Evolutionary conservation across 2,329 filamentous ascomycete species (phyloP), one percentile per base, ranked within the genome.

Genomic region (Epichloe uncinata): DNA sequence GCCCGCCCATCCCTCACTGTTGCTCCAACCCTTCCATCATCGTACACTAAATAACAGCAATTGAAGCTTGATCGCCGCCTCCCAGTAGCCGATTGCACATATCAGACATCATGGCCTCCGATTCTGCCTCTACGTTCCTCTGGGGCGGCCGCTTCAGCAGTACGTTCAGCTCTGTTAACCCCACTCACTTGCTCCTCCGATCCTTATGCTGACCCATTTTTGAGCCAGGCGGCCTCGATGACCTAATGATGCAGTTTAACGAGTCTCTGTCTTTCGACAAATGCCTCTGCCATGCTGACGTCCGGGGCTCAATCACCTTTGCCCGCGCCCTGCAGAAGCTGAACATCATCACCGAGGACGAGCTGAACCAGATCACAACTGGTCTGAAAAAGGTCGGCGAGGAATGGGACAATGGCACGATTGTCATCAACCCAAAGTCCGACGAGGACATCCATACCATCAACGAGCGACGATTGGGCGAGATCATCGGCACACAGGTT

Each of bases 211-310:
- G 12, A 49, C 20, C 20, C 13, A n/a, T 13, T 18, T 30, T 16
- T 30, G 13, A 13, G 35, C 16, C 5, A 52, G 48, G 48, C 18
- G 51, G 48, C 22, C 53, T 57, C 37, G 48, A 56, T 50, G 50
- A 51, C 47, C 50, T 57, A 34, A 57, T 57, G 56, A 45, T 50
- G 30, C 48, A 56, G 47, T 84, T 84, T 72, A 85, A 85, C 63
- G 75, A 79, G 54, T 82, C 78, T n/a, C 74, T 85, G 50, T 75
- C 75, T 58, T 83, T 81, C 63, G 81, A 85, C 63, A 77, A 78
- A 45, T 72, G 73, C 51, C 77, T 84, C 63, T 83, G 81, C 67
- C 73, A 73, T 41, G 77, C 83, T 60, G 81, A 85, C 56, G 83
- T 84, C 56, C 72, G 70, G 30, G 81, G 81, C 53, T 80, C 75